These are phyloP conservation scores for Dioscorea zingiberensis DNA, from an alignment of 106 monocot species.

Conservation along the genomic window DNA sequence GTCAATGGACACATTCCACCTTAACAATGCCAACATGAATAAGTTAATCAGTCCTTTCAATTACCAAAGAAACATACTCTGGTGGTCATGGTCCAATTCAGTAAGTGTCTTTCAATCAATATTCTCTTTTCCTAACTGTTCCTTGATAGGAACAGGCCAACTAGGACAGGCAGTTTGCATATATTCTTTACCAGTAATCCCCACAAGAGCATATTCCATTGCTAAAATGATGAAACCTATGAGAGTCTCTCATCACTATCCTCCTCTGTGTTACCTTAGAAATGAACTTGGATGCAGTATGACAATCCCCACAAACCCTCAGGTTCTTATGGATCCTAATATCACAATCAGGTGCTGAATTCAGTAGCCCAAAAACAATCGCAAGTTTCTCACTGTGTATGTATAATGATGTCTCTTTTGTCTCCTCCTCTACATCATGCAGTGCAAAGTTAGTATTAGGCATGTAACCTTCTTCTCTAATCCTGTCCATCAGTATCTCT, in stretches of 20 bases:
- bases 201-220: conserved; percentile 25
- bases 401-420: conserved; percentile 17
- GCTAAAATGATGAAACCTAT: conserved; percentile 30
- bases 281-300: conserved; percentile 22
- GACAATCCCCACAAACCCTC: conserved; percentile 30
- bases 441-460: conserved; percentile 21
- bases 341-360: conserved; percentile 16
- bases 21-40: too few relatives aligned
- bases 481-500: conserved; percentile 18
- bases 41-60: too few relatives aligned
- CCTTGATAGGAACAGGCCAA: too few relatives aligned
- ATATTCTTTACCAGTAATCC: conserved; percentile 39
- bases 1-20: too few relatives aligned
- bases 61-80: too few relatives aligned
- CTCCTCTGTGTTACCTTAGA: conserved; percentile 23
- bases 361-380: conserved; percentile 26
- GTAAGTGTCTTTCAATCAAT: too few relatives aligned
- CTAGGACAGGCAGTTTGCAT: too few relatives aligned
- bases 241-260: conserved; percentile 31
- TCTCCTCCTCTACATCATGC: conserved; percentile 35
- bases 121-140: too few relatives aligned
- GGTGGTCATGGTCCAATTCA: too few relatives aligned
- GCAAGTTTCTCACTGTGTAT: conserved; percentile 37
- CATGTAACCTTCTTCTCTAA: conserved; percentile 18
- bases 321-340: conserved; percentile 26